Base-by-base conservation (phyloP, 208 protist species). In the Novymonas esmeraldas region DNA sequence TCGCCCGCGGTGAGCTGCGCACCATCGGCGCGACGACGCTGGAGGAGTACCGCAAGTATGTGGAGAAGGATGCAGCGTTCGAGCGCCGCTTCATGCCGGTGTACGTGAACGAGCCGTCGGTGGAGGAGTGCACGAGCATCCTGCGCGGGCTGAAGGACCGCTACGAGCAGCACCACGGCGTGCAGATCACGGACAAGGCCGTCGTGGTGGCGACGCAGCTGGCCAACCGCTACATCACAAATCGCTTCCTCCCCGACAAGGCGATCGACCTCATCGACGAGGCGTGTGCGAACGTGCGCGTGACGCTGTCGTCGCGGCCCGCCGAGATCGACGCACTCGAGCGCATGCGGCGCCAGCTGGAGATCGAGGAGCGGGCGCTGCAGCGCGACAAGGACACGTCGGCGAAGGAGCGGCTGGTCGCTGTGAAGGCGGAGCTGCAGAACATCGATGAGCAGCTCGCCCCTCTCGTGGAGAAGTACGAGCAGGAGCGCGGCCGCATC, bases 201-300 rank as follows among this genome's bases (percentile, higher is more conserved):
- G 79, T 98, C 11, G 92, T 98, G n/a, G 87, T 89, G 57, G 91
- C 95, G 29, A 91, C 93, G 11, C 87, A 95, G 57, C 84, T 95
- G 74, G 91, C 91, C 20, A 73, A 98, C 67, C 84, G 98, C 7
- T 99, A 99, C 81, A 98, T 99, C 56, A 89, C 95, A 0, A 93
- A 98, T 38, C 84, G 98, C n/a, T 98, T 98, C 69, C 79, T 99
- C n/a, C 99, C 99, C 7, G 99, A 99, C 76, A 99, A 99, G 81
- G 98, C 98, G 0, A 99, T 99, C 58, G 99, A 99, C 78, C 84
- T 99, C 11, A 83, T 99, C 20, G 98, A 99, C 70, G 98, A 99
- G 77, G 98, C 98, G 3, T 93, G 93, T 58, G 90, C 96, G 16
- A 90, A 89, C 20, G 73, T 97, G 41, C 82, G 93, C 24, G 84